Conservation (phyloP, 2,329 filamentous ascomycete species). For the Fragosphaeria purpurea region DNA sequence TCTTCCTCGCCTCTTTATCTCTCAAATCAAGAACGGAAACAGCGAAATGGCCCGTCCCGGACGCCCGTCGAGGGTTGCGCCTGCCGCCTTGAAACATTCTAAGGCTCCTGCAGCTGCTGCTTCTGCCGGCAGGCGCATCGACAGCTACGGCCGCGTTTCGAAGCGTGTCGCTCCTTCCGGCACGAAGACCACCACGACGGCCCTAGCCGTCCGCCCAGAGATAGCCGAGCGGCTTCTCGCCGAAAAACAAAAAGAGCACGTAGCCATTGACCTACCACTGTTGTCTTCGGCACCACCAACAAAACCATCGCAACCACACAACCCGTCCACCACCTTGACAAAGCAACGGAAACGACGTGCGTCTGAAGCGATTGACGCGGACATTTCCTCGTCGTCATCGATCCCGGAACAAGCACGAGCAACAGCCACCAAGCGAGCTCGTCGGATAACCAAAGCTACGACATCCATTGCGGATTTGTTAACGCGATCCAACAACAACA, state of each 20-base stretch:
- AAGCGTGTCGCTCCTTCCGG: conserved; percentile 13
- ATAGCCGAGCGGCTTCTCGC: conserved; percentile 18
- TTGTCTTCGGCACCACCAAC: too few species aligned
- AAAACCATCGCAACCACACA: too few species aligned
- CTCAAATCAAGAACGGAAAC: background rate
- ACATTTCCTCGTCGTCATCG: background rate
- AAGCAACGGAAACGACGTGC: conserved; percentile 11
- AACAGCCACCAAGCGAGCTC: conserved; percentile 8
- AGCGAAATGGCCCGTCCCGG: conserved; percentile 9
- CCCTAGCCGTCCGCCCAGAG: conserved; percentile 14
- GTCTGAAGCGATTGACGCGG: conserved; percentile 3
- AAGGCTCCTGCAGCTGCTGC: background rate
- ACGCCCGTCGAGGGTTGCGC: conserved; percentile 7
- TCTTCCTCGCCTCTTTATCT: background rate
- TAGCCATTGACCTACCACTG: conserved; percentile 4
- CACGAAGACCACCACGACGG: conserved; percentile 4
- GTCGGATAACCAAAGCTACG: conserved; percentile 7
- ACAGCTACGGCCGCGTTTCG: conserved; percentile 15
- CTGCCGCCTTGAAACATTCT: conserved; percentile 6
- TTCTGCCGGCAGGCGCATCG: conserved; percentile 9
- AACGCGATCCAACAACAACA: conserved; percentile 1
- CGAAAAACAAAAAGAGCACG: conserved; percentile 34
- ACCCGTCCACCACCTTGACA: background rate
- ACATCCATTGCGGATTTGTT: conserved; percentile 14
- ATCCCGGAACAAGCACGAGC: background rate